Evolutionary conservation across 2,329 filamentous ascomycete genomes (phyloP).

Genomic region (Hypoxylon sp.): DNA sequence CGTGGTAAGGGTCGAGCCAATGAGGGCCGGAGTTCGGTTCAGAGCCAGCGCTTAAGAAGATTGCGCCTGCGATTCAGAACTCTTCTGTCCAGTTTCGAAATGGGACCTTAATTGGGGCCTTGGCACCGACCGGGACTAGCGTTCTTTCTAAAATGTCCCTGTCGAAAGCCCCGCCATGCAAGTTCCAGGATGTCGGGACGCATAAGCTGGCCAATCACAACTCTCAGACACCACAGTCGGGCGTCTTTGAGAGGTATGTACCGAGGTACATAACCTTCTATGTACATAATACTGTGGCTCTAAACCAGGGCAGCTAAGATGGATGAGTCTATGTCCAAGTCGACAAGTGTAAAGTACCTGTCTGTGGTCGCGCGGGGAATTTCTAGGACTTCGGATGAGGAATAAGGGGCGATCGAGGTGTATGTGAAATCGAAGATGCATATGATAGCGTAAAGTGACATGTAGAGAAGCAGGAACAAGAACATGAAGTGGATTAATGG

Average conservation of each 20-base stretch:
- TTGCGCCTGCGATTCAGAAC: slow-evolving; percentile 26
- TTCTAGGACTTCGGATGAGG: slow-evolving; percentile 10
- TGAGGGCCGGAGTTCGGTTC: slow-evolving; percentile 19
- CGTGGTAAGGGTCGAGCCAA: slow-evolving; percentile 35
- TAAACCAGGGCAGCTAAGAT: neutral
- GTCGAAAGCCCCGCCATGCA: slow-evolving; percentile 43
- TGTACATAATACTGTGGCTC: neutral
- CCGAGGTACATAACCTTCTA: slow-evolving; percentile 20
- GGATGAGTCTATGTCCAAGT: neutral
- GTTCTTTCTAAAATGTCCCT: slow-evolving; percentile 17
- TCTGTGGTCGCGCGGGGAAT: neutral
- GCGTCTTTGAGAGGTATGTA: slow-evolving; percentile 26
- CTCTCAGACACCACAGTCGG: slow-evolving; percentile 29
- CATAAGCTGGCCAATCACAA: slow-evolving; percentile 37
- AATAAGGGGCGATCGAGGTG: neutral
- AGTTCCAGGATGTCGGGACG: slow-evolving; percentile 50
- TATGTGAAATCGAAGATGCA: slow-evolving; percentile 1
- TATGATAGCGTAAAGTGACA: neutral
- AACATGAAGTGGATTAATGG: neutral
- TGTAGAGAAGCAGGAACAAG: neutral
- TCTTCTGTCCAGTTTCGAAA: slow-evolving; percentile 30
- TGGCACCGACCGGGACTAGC: slow-evolving; percentile 16
- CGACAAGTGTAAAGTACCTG: neutral
- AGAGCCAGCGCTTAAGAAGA: slow-evolving; percentile 43
- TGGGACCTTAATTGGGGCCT: slow-evolving; percentile 3